These are phyloP conservation scores for Citrus glauca DNA, from an alignment of 345 rosid genomes.

Conservation along the genomic window DNA sequence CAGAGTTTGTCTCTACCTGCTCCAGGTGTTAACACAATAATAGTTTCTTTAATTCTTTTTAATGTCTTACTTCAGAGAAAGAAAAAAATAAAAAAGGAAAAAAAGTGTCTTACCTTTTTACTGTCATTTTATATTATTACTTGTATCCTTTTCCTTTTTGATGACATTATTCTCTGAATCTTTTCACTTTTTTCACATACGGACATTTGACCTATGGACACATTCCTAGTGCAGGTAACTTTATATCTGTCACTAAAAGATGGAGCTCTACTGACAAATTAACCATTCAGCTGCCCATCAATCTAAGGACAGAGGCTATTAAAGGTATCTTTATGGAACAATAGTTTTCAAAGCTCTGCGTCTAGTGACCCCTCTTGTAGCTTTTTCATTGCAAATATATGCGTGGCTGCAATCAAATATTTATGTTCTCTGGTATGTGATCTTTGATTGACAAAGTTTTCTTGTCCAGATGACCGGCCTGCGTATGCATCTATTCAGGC, in stretches of 20 bases:
- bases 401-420: neutral
- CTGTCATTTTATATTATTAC: neutral
- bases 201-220: neutral
- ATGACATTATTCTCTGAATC: too few relatives aligned
- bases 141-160: neutral
- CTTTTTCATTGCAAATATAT: neutral
- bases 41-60: neutral
- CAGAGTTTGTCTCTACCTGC: constrained; percentile 44
- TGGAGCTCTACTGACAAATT: constrained; percentile 68
- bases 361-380: neutral
- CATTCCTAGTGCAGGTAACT: constrained; percentile 47
- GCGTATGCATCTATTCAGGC: constrained; percentile 72
- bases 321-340: constrained; percentile 49
- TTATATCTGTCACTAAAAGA: constrained; percentile 40
- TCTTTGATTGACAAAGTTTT: neutral
- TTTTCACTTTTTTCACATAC: too few relatives aligned
- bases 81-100: too few relatives aligned
- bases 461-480: constrained; percentile 63
- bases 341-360: neutral
- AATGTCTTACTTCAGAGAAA: neutral
- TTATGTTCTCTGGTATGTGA: neutral
- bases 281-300: constrained; percentile 58
- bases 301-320: constrained; percentile 66
- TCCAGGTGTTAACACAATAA: constrained; percentile 46
- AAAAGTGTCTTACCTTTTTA: neutral